Evolutionary conservation across 2,329 filamentous ascomycete species (phyloP).

Genomic region (Camptophora hylomeconis): DNA sequence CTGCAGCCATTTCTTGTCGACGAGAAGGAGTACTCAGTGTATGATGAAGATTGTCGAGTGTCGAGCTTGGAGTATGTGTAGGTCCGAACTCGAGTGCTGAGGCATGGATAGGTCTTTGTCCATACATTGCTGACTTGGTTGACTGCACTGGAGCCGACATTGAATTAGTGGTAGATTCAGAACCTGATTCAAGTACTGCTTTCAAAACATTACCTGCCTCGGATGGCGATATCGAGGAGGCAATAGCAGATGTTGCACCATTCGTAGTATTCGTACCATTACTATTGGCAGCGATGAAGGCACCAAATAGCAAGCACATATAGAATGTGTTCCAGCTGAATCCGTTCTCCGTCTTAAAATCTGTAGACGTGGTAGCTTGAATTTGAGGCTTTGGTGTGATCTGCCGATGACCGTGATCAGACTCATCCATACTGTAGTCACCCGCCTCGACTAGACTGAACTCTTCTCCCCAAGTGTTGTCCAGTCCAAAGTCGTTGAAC

Average conservation of each 20-base stretch:
- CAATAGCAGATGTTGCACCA: conserved; percentile 66
- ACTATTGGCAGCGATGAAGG: conserved; percentile 87
- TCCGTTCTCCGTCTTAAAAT: conserved; percentile 52
- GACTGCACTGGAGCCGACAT: no score
- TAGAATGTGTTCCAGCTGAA: conserved; percentile 54
- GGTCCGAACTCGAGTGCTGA: no score
- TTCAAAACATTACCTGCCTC: conserved; percentile 35
- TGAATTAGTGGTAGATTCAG: no score
- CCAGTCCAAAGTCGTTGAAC: conserved; percentile 75
- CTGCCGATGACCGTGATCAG: conserved; percentile 31
- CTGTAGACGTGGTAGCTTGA: conserved; percentile 3
- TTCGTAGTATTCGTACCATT: conserved; percentile 46
- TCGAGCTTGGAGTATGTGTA: no score
- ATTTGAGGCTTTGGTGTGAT: conserved; percentile 23
- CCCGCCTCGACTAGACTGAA: conserved; percentile 61
- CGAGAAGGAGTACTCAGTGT: conserved; percentile 62
- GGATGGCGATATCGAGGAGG: conserved; percentile 1
- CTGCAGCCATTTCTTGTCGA: conserved; percentile 75
- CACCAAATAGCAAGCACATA: conserved; percentile 95
- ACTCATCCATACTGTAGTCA: conserved; percentile 47
- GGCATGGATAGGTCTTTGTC: no score
- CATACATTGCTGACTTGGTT: no score
- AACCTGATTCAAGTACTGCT: conserved; percentile 30
- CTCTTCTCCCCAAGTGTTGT: conserved; percentile 69
- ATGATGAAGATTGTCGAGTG: conserved; percentile 53